These are phyloP conservation scores for Kwoniella botswanensis DNA, from an alignment of 768 basidiomycete genomes.

Conservation along the genomic window DNA sequence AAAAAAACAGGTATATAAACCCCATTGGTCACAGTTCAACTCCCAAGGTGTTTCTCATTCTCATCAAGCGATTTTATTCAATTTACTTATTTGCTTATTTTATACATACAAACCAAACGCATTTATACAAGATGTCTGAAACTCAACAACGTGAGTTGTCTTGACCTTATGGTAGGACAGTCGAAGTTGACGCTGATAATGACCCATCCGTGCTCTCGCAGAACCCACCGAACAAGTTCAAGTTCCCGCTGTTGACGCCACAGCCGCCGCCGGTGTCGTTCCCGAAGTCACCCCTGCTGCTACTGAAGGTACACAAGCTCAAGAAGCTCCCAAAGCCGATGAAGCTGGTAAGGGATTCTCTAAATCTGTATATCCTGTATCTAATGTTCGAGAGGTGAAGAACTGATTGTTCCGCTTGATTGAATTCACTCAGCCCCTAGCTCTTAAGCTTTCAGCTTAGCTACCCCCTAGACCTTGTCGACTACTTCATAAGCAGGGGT, in stretches of 20 bases:
- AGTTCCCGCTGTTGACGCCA: neutral
- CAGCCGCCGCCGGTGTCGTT: neutral
- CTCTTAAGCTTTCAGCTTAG: neutral
- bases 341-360: neutral
- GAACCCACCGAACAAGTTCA: conserved; percentile 2
- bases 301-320: neutral
- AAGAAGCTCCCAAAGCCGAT: conserved; percentile 2
- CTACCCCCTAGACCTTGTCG: neutral
- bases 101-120: neutral
- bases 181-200: neutral
- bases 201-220: neutral
- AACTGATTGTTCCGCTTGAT: too few species aligned
- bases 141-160: conserved; percentile 7
- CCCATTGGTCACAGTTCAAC: neutral
- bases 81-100: neutral
- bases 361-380: too few species aligned
- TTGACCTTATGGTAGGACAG: neutral
- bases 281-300: neutral
- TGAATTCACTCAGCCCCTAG: too few species aligned
- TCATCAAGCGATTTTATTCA: conserved; percentile 1
- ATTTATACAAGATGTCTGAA: conserved; percentile 13
- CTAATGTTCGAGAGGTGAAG: too few species aligned
- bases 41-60: neutral
- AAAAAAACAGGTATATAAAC: conserved; percentile 3
- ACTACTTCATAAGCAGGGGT: neutral